These are phyloP conservation scores for Rhizodiscina lignyota DNA, from an alignment of 495 filamentous ascomycete species.

Conservation along the genomic window DNA sequence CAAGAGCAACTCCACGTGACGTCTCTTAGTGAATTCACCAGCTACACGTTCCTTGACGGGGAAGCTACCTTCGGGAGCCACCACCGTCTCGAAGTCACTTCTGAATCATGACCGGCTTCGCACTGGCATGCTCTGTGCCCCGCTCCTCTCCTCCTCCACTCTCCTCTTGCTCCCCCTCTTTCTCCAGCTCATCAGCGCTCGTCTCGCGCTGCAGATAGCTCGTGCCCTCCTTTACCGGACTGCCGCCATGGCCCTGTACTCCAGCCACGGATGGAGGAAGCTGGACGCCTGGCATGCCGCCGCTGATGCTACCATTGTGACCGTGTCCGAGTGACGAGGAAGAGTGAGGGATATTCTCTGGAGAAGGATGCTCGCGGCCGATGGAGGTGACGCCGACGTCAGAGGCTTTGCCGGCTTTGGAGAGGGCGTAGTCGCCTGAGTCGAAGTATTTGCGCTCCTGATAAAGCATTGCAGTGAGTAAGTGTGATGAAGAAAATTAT, in stretches of 20 bases:
- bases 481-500: constrained; percentile 2
- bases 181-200: constrained; percentile 49
- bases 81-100: neutral
- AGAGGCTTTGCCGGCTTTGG: constrained; percentile 93
- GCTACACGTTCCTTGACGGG: too few relatives aligned
- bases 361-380: constrained; percentile 83
- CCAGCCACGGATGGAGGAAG: constrained; percentile 19
- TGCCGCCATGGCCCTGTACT: constrained; percentile 35
- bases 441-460: constrained; percentile 99
- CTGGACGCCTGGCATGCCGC: constrained; percentile 28
- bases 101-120: neutral
- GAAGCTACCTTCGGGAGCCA: too few relatives aligned
- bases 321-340: constrained; percentile 31
- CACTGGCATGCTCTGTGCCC: constrained; percentile 1
- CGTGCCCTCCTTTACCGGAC: constrained; percentile 67
- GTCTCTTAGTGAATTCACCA: too few relatives aligned
- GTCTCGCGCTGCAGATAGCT: constrained; percentile 65
- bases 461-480: constrained; percentile 6
- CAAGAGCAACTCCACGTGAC: too few relatives aligned
- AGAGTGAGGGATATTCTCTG: constrained; percentile 92
- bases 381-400: constrained; percentile 87
- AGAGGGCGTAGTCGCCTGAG: constrained; percentile 92
- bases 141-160: constrained; percentile 18
- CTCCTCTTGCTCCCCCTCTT: constrained; percentile 18
- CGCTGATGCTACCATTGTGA: constrained; percentile 14